Evolutionary conservation across 2,329 filamentous ascomycete species (phyloP).

Genomic region (Orbilia blumenaviensis): DNA sequence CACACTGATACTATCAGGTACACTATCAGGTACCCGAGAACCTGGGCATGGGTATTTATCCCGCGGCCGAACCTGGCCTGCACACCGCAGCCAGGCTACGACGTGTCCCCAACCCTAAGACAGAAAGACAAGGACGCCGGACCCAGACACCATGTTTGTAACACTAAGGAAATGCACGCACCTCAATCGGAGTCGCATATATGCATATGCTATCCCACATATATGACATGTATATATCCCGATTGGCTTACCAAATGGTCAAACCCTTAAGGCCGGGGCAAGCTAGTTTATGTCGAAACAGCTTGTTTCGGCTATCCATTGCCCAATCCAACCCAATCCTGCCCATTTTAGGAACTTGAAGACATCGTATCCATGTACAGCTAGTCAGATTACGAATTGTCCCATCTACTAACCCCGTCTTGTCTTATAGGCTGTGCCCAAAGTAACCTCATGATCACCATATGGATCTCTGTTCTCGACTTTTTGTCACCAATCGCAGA

Average conservation of each 20-base stretch:
- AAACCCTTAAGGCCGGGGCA: too few species aligned
- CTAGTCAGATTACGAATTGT: neutral
- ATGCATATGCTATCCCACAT: neutral
- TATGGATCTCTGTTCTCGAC: neutral
- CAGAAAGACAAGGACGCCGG: too few species aligned
- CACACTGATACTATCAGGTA: neutral
- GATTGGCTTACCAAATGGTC: neutral
- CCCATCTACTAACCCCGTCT: neutral
- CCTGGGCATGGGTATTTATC: neutral
- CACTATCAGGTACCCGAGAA: neutral
- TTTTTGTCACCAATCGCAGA: neutral
- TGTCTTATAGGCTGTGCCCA: neutral
- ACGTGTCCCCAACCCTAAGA: too few species aligned
- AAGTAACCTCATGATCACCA: neutral
- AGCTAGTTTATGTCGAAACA: neutral
- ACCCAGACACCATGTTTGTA: too few species aligned
- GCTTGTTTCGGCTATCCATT: neutral
- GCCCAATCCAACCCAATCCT: neutral
- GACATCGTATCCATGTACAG: neutral
- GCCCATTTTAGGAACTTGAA: neutral
- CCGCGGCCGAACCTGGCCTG: neutral
- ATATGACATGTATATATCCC: neutral
- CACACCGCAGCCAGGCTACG: neutral
- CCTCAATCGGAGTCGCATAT: neutral
- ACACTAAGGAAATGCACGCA: neutral